Conservation (phyloP, 2,329 filamentous ascomycete species). For the Nothophaeocryptopus gaeumannii region DNA sequence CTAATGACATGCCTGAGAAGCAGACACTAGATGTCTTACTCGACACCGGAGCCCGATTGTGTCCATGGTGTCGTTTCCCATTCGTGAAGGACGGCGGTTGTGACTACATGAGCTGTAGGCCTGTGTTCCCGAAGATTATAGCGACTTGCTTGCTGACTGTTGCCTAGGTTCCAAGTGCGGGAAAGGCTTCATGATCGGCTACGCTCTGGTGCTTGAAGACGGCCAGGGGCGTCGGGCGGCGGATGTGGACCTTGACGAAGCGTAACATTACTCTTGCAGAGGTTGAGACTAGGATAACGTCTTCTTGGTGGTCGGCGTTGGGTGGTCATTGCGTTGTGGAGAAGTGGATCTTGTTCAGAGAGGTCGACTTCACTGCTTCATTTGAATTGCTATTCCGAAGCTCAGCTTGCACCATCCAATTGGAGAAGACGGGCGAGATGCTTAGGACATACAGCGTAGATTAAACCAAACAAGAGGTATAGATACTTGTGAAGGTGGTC, state of each 20-base stretch:
- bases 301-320: no score
- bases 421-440: no score
- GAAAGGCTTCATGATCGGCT: conserved; percentile 5
- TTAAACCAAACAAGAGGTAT: no score
- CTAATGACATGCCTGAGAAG: conserved; percentile 6
- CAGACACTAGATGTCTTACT: conserved; percentile 10
- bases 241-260: not conserved
- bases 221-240: conserved; percentile 10
- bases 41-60: conserved; percentile 6
- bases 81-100: conserved; percentile 15
- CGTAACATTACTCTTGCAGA: no score
- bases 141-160: not conserved
- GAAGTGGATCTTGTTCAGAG: no score
- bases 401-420: no score
- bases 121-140: not conserved
- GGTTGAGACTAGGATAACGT: no score
- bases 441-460: no score
- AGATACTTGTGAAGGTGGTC: no score
- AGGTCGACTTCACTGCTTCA: no score
- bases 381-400: no score
- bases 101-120: conserved; percentile 10
- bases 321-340: no score
- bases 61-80: conserved; percentile 16
- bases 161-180: conserved; percentile 8
- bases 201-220: conserved; percentile 15